Conservation (phyloP, 2,329 filamentous ascomycete species). For the Penicillium digitatum region DNA sequence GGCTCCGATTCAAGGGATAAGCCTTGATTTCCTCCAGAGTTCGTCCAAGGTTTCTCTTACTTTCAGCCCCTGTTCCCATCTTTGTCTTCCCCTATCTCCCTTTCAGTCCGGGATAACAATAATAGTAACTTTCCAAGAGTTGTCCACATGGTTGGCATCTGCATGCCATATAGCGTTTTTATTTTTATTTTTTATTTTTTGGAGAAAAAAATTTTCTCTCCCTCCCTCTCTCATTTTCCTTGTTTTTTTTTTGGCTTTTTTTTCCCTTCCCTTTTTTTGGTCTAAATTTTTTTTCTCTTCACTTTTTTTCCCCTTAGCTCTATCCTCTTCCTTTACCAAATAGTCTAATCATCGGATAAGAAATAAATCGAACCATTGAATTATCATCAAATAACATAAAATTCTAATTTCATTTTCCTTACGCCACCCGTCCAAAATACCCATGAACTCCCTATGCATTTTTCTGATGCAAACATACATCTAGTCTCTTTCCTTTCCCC, state of each 20-base stretch:
- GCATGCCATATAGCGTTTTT: constrained; percentile 18
- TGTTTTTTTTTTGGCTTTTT: constrained; percentile 10
- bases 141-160: constrained; percentile 35
- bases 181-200: neutral
- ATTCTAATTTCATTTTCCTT: neutral
- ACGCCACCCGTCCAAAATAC: neutral
- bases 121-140: constrained; percentile 12
- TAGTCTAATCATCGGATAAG: no score
- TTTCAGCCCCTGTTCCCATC: neutral
- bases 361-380: no score
- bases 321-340: neutral
- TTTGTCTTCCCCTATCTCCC: neutral
- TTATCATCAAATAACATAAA: no score
- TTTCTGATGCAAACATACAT: constrained; percentile 4
- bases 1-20: constrained; percentile 8
- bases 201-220: constrained; percentile 3
- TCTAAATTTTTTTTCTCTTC: constrained; percentile 13
- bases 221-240: neutral
- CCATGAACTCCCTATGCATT: constrained; percentile 16
- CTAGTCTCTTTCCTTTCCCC: neutral
- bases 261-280: no score
- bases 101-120: constrained; percentile 8
- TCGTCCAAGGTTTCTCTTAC: neutral
- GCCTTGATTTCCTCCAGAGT: neutral
- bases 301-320: constrained; percentile 8